phyloP scores from a whole-genome alignment of 306 rosid genomes.

The Vigna nakashimae region DNA sequence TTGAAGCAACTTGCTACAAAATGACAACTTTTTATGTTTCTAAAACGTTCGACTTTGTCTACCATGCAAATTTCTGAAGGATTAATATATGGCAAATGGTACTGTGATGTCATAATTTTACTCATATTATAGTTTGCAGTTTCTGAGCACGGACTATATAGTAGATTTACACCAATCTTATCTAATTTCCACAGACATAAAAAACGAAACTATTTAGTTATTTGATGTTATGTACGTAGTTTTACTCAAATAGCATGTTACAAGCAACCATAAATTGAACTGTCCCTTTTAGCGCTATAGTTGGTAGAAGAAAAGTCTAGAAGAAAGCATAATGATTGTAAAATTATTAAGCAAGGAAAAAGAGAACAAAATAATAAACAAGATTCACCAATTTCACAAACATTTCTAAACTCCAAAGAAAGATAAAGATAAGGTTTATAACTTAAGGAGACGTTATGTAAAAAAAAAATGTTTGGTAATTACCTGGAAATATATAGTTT shows the following conservation, averaged over 20 bases:
- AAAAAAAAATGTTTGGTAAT: no score
- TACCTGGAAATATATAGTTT: no score
- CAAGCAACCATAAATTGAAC: neutral
- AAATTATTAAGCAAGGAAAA: neutral
- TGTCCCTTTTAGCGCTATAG: neutral
- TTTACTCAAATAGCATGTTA: neutral
- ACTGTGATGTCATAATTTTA: neutral
- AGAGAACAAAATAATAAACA: no score
- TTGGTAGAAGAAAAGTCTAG: neutral
- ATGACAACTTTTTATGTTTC: neutral
- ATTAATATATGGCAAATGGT: neutral
- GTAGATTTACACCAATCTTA: neutral
- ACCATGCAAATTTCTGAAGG: neutral
- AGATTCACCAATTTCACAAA: neutral
- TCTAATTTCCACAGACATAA: neutral
- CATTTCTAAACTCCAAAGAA: neutral
- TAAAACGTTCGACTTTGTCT: constrained; percentile 4
- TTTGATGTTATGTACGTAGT: neutral
- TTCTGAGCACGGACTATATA: neutral
- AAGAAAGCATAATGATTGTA: no score
- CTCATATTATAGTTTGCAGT: no score
- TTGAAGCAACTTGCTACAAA: constrained; percentile 21
- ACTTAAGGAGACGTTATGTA: no score
- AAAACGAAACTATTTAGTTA: neutral
- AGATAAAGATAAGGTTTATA: no score